Conservation (phyloP, 2,329 filamentous ascomycete genomes). For the Sclerotinia borealis region DNA sequence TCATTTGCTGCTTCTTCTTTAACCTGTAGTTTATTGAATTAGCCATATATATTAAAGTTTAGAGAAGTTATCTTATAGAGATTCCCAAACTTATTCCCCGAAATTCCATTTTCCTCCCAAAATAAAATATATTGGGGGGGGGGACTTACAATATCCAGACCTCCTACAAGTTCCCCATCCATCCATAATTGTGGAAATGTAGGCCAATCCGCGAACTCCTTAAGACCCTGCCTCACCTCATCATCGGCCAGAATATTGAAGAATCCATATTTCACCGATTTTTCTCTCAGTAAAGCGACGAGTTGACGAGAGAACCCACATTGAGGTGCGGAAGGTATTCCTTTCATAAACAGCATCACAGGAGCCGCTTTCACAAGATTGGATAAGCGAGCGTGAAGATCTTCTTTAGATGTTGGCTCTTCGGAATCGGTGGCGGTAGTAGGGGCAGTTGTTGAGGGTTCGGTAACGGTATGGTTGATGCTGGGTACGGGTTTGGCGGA, state of each 20-base stretch:
- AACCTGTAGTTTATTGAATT: conserved; percentile 49
- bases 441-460: conserved; percentile 18
- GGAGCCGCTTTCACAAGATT: conserved; percentile 92
- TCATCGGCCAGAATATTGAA: conserved; percentile 99
- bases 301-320: conserved; percentile 90
- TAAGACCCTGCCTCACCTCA: conserved; percentile 90
- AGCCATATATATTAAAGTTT: background rate
- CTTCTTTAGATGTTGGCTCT: conserved; percentile 66
- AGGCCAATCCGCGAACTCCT: conserved; percentile 97
- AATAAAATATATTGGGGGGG: background rate
- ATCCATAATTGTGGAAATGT: conserved; percentile 96
- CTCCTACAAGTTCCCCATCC: conserved; percentile 82
- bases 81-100: background rate
- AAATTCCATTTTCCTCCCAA: background rate
- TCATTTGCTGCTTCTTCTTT: conserved; percentile 89
- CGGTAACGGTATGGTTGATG: conserved; percentile 32
- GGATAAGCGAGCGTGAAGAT: conserved; percentile 70
- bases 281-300: conserved; percentile 79
- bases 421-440: conserved; percentile 27
- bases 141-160: conserved; percentile 82
- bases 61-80: background rate
- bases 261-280: conserved; percentile 92
- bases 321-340: conserved; percentile 79
- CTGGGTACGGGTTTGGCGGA: conserved; percentile 18
- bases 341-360: conserved; percentile 99